A percentile compares a stretch with the other conserved stretches of the same genome.
phyloP scores from a whole-genome alignment of 352 stramenopile species.

The Pythium insidiosum region DNA sequence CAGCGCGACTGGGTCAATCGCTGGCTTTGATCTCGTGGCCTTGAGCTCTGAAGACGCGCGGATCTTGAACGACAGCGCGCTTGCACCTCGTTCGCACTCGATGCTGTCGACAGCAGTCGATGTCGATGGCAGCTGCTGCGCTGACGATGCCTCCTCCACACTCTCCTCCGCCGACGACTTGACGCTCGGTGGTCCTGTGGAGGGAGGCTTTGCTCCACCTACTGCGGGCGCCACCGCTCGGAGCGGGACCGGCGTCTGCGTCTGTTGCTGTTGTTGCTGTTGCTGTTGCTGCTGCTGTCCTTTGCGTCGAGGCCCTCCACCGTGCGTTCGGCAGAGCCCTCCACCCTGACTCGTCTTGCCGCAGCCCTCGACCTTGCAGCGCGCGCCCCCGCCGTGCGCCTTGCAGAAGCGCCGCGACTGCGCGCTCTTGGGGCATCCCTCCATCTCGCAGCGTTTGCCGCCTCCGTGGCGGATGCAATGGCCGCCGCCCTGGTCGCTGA shows the following conservation, averaged over 20 bases:
- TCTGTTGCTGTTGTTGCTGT: too few species aligned
- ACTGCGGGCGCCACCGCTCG: too few species aligned
- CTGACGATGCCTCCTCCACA: not conserved
- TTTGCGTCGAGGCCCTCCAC: slow-evolving; percentile 20
- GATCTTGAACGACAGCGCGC: slow-evolving; percentile 10
- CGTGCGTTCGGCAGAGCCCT: slow-evolving; percentile 37
- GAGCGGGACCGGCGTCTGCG: too few species aligned
- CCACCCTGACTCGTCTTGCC: slow-evolving; percentile 35
- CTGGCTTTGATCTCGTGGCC: not conserved
- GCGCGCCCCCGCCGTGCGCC: slow-evolving; percentile 35
- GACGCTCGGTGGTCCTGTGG: not conserved
- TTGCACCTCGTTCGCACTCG: slow-evolving; percentile 2
- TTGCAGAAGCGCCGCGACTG: slow-evolving; percentile 53
- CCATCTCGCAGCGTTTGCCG: slow-evolving; percentile 44
- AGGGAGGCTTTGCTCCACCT: not conserved
- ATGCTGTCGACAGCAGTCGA: slow-evolving; percentile 3
- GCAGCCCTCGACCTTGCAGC: slow-evolving; percentile 29
- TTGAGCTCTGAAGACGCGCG: not conserved
- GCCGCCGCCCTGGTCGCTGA: slow-evolving; percentile 13
- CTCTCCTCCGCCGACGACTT: not conserved
- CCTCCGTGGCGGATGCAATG: slow-evolving; percentile 76
- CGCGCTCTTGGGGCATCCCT: slow-evolving; percentile 38
- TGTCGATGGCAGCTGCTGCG: slow-evolving; percentile 2
- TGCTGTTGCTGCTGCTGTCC: not conserved
- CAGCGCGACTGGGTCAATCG: not conserved